Evolutionary conservation across 176 grass and related monocot genomes (phyloP).

Genomic region (Carex cristatella): DNA sequence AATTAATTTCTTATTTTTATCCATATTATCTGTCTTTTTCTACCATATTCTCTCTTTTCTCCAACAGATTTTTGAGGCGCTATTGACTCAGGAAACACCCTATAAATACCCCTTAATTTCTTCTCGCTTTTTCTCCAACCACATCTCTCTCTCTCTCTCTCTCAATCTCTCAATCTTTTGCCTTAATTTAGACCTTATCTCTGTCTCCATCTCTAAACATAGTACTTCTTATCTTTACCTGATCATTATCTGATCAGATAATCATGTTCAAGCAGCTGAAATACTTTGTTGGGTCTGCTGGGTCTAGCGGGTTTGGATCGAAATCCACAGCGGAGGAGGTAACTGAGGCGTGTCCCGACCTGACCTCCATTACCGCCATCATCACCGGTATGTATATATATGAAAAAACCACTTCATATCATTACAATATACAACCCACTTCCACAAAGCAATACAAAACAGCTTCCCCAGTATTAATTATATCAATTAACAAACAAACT

Average conservation of each 20-base stretch:
- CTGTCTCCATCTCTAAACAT: not conserved
- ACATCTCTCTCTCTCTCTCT: not conserved
- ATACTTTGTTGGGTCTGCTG: slow-evolving; percentile 73
- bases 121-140: slow-evolving; percentile 8
- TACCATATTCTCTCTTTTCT: slow-evolving; percentile 24
- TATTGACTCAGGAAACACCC: slow-evolving; percentile 19
- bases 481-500: slow-evolving; percentile 3
- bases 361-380: slow-evolving; percentile 63
- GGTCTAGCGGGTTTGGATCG: slow-evolving; percentile 76
- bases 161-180: not conserved
- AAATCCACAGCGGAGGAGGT: slow-evolving; percentile 68
- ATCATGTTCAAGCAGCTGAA: slow-evolving; percentile 35
- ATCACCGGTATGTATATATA: slow-evolving; percentile 57
- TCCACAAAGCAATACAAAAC: not conserved
- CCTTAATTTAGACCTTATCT: not conserved
- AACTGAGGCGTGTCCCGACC: slow-evolving; percentile 37
- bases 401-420: no score
- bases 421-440: not conserved
- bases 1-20: not conserved
- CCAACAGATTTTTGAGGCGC: slow-evolving; percentile 19
- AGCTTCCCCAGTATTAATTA: not conserved
- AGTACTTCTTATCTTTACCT: not conserved
- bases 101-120: slow-evolving; percentile 9
- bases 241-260: not conserved
- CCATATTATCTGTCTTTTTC: slow-evolving; percentile 7